These are phyloP conservation scores for Oryza australiensis DNA, from an alignment of 176 grass and related monocot genomes.

Conservation along the genomic window DNA sequence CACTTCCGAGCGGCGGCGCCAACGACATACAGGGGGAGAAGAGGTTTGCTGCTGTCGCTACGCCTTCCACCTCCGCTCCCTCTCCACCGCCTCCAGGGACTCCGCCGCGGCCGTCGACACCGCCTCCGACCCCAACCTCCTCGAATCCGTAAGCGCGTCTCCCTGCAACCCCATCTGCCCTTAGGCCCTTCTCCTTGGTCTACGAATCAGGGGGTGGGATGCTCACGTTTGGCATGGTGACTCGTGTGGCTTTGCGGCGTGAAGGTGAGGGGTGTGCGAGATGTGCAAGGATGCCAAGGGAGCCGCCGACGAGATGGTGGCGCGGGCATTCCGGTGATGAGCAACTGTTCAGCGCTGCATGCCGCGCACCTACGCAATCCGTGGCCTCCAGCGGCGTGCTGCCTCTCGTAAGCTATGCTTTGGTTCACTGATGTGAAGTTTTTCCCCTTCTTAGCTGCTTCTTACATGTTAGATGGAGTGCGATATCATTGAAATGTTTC, in stretches of 20 bases:
- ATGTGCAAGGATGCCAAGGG: constrained; percentile 54
- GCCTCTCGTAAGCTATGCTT: constrained; percentile 50
- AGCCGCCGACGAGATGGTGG: constrained; percentile 74
- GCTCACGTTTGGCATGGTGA: not conserved
- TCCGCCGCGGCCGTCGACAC: constrained; percentile 67
- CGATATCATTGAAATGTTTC: not conserved
- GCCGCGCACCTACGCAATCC: constrained; percentile 60
- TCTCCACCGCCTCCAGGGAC: constrained; percentile 75
- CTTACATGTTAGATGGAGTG: not conserved
- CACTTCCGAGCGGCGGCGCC: too few species aligned
- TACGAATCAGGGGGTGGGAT: not conserved
- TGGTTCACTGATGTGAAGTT: not conserved
- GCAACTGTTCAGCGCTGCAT: constrained; percentile 95
- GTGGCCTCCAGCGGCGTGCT: constrained; percentile 74
- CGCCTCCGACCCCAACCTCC: constrained; percentile 73
- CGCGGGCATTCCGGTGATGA: constrained; percentile 81
- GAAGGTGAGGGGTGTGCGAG: constrained; percentile 78
- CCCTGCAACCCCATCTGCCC: not conserved
- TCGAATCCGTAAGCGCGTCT: constrained; percentile 67
- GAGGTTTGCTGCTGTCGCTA: too few species aligned
- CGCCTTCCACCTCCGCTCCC: constrained; percentile 90
- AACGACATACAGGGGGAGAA: too few species aligned
- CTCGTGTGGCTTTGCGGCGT: not conserved
- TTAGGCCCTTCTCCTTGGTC: not conserved
- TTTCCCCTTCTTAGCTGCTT: not conserved